These are phyloP conservation scores for Henningerozyma blattae DNA, from an alignment of 805 yeast species.

Conservation along the genomic window DNA sequence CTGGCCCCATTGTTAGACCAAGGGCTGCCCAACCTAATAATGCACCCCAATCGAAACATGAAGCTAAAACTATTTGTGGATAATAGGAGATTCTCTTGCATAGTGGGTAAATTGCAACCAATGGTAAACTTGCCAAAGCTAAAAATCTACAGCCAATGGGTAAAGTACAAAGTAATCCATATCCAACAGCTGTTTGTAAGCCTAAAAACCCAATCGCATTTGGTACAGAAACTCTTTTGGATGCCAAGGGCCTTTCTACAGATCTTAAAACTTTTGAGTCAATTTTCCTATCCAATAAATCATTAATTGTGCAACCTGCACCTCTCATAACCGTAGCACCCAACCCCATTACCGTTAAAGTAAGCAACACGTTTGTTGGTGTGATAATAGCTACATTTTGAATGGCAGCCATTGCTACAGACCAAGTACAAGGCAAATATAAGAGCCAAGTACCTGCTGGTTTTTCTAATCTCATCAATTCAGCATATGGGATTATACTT, in stretches of 20 bases:
- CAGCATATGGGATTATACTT: slow-evolving; percentile 79
- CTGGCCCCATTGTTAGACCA: slow-evolving; percentile 60
- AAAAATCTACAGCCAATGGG: slow-evolving; percentile 74
- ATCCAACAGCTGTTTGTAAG: slow-evolving; percentile 64
- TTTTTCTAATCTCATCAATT: slow-evolving; percentile 79
- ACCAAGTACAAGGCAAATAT: slow-evolving; percentile 83
- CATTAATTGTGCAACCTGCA: slow-evolving; percentile 95
- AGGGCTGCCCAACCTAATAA: slow-evolving; percentile 91
- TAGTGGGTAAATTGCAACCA: slow-evolving; percentile 80
- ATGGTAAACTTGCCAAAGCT: slow-evolving; percentile 69
- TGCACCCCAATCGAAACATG: slow-evolving; percentile 92
- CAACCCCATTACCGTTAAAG: slow-evolving; percentile 58
- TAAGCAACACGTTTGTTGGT: slow-evolving; percentile 44
- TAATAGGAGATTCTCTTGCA: slow-evolving; percentile 92
- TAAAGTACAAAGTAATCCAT: slow-evolving; percentile 54
- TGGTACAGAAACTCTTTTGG: slow-evolving; percentile 60
- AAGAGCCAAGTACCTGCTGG: slow-evolving; percentile 92
- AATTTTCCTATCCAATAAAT: slow-evolving; percentile 68
- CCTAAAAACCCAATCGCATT: slow-evolving; percentile 64
- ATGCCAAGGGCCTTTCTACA: slow-evolving; percentile 82
- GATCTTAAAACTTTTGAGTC: slow-evolving; percentile 85
- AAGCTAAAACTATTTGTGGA: slow-evolving; percentile 75
- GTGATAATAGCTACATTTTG: slow-evolving; percentile 52
- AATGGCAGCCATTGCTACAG: slow-evolving; percentile 81
- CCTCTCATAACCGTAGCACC: slow-evolving; percentile 94